Evolutionary conservation across 331 rosid genomes (phyloP).

Genomic region (Prunus yedoensis): DNA sequence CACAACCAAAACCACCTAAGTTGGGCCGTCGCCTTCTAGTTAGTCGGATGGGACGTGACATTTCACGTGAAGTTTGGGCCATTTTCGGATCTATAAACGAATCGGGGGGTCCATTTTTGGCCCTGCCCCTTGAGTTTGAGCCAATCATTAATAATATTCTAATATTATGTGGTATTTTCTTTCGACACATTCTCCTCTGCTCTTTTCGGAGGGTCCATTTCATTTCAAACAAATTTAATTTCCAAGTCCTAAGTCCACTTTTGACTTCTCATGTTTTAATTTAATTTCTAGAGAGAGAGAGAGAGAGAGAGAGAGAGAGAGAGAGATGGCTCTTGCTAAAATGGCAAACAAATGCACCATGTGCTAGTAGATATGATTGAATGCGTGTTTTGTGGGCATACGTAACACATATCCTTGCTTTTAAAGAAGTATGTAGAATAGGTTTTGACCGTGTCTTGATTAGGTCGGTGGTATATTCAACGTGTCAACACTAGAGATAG

Average conservation of each 20-base stretch:
- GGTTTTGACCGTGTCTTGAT: no score
- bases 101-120: not conserved
- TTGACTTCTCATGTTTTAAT: not conserved
- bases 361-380: not conserved
- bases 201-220: not conserved
- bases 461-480: no score
- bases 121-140: not conserved
- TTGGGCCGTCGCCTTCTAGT: conserved; percentile 35
- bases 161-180: conserved; percentile 5
- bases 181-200: not conserved
- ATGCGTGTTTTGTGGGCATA: conserved; percentile 11
- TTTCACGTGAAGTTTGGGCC: conserved; percentile 57
- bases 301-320: not conserved
- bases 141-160: conserved; percentile 1
- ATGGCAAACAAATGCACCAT: not conserved
- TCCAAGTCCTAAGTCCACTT: not conserved
- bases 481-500: no score
- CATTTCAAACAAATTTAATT: not conserved
- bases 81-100: not conserved
- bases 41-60: conserved; percentile 26
- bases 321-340: not conserved
- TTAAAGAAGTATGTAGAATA: no score
- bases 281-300: not conserved
- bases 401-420: not conserved
- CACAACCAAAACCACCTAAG: conserved; percentile 1